Conservation (phyloP, 2,329 filamentous ascomycete genomes). For the Claviceps paspali region DNA sequence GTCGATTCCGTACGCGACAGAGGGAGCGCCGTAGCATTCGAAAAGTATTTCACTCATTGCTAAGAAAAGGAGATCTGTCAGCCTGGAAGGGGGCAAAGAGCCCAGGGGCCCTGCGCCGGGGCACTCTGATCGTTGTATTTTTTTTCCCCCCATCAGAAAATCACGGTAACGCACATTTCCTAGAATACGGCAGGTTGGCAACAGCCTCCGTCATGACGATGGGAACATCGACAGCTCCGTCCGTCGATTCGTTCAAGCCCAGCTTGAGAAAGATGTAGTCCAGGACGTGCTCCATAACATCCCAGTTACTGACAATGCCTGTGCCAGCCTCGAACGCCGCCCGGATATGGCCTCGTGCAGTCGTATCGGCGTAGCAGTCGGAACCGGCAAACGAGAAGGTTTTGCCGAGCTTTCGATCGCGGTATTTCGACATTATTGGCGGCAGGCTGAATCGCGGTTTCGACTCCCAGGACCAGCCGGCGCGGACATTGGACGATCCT, state of each 20-base stretch:
- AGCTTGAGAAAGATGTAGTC: slow-evolving; percentile 94
- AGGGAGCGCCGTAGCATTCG: slow-evolving; percentile 85
- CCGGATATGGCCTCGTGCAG: slow-evolving; percentile 76
- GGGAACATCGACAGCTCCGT: slow-evolving; percentile 65
- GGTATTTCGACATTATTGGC: slow-evolving; percentile 87
- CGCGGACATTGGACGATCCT: slow-evolving; percentile 82
- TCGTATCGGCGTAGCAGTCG: slow-evolving; percentile 91
- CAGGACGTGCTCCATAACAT: slow-evolving; percentile 85
- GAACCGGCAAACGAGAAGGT: slow-evolving; percentile 85
- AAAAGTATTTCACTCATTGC: slow-evolving; percentile 97
- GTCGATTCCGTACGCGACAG: slow-evolving; percentile 86
- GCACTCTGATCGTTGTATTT: too few relatives aligned
- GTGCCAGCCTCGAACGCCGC: slow-evolving; percentile 83
- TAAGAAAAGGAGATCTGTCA: slow-evolving; percentile 20
- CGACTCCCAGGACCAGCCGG: slow-evolving; percentile 88
- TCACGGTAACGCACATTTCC: slow-evolving; percentile 53
- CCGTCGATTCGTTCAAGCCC: slow-evolving; percentile 55
- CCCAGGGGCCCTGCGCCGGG: too few relatives aligned
- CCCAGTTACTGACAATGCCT: slow-evolving; percentile 92
- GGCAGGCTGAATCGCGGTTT: slow-evolving; percentile 67
- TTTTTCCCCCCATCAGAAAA: too few relatives aligned
- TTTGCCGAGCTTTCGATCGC: slow-evolving; percentile 83
- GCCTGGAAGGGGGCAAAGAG: too few relatives aligned
- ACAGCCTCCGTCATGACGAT: slow-evolving; percentile 93
- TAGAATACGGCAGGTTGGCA: slow-evolving; percentile 75